Evolutionary conservation across 2,329 filamentous ascomycete species (phyloP).

Genomic region (Raffaelea arxii): DNA sequence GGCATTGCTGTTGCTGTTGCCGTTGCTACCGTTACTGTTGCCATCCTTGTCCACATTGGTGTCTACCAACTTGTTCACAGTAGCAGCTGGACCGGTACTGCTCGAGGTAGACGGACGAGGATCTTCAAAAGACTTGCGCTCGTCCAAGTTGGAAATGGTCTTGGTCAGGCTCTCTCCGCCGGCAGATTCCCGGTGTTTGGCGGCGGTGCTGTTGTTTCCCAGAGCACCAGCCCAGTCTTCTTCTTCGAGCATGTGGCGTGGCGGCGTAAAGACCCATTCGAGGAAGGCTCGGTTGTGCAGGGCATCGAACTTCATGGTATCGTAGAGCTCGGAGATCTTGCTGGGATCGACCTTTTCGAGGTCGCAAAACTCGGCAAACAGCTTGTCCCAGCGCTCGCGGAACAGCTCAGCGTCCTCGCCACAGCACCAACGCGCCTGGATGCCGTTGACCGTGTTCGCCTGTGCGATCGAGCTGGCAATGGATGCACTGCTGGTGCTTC

Average conservation of each 20-base stretch:
- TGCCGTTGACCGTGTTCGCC: constrained; percentile 53
- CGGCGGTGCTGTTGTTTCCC: constrained; percentile 27
- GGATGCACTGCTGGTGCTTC: constrained; percentile 28
- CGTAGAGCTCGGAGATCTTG: constrained; percentile 96
- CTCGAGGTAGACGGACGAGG: constrained; percentile 1
- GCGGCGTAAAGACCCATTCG: constrained; percentile 94
- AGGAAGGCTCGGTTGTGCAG: constrained; percentile 93
- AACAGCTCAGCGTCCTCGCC: constrained; percentile 93
- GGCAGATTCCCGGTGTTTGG: constrained; percentile 5
- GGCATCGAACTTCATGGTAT: constrained; percentile 99
- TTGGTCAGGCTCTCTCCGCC: background rate
- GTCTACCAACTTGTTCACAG: too few relatives aligned
- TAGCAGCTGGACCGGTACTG: background rate
- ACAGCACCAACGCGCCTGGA: constrained; percentile 92
- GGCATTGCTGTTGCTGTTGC: constrained; percentile 1
- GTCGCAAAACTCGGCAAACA: constrained; percentile 94
- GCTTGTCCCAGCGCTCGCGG: constrained; percentile 94
- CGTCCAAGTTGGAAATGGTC: background rate
- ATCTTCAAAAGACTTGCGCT: constrained; percentile 10
- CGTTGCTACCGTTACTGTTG: constrained; percentile 13
- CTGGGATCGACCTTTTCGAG: constrained; percentile 96
- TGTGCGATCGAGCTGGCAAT: constrained; percentile 34
- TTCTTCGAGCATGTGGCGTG: constrained; percentile 66
- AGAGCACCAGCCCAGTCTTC: constrained; percentile 26
- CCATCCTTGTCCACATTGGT: constrained; percentile 5